These are phyloP conservation scores for Triticum urartu DNA, from an alignment of 176 grass and related monocot genomes.

Conservation along the genomic window DNA sequence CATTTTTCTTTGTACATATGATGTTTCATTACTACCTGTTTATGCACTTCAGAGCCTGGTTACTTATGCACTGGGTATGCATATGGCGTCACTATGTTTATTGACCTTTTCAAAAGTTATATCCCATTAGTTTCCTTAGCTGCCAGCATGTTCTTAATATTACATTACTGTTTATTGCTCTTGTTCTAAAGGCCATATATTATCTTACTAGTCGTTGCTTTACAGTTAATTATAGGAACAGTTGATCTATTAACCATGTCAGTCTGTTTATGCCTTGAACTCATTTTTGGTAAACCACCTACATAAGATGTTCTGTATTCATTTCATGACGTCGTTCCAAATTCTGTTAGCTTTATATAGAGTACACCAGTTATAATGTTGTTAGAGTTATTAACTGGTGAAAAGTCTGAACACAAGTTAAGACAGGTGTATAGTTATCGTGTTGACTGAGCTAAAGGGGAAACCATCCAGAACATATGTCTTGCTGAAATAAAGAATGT, in stretches of 20 bases:
- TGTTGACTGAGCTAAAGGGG: neutral
- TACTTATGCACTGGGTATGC: neutral
- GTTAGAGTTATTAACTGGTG: neutral
- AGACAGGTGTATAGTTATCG: neutral
- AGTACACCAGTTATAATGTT: neutral
- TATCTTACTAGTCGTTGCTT: neutral
- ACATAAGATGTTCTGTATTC: neutral
- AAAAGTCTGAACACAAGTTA: neutral
- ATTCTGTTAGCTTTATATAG: neutral
- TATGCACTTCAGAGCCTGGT: neutral
- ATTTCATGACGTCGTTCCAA: neutral
- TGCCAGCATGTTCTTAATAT: neutral
- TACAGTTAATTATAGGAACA: neutral
- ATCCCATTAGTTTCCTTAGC: slow-evolving; percentile 6
- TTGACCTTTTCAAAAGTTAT: neutral
- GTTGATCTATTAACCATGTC: neutral
- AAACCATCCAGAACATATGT: neutral
- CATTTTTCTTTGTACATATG: neutral
- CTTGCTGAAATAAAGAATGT: neutral
- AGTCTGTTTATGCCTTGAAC: neutral
- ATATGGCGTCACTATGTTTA: neutral
- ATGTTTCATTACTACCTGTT: slow-evolving; percentile 4
- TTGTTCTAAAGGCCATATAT: neutral
- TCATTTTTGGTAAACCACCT: neutral
- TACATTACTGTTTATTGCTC: neutral